A percentile compares a stretch with the other conserved stretches of the same genome.
Evolutionary conservation across 768 basidiomycete species (phyloP).

Genomic region (Serendipita indica): DNA sequence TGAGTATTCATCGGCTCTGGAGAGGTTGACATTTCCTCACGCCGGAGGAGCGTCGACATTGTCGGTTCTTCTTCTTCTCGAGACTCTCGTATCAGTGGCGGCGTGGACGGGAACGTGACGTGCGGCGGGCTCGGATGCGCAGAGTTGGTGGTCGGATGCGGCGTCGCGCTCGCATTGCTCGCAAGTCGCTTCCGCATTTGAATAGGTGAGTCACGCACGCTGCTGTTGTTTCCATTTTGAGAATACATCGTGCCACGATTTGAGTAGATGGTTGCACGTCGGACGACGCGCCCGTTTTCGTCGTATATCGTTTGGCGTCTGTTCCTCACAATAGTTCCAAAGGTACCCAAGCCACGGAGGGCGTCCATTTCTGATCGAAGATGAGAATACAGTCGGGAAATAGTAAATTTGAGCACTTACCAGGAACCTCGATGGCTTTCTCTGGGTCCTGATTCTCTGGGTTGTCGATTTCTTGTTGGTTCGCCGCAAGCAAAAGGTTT

Average conservation of each 20-base stretch:
- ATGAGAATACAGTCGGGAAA: not conserved
- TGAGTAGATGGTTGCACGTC: slow-evolving; percentile 1
- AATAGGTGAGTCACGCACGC: not conserved
- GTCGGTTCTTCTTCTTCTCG: not conserved
- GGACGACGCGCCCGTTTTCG: slow-evolving; percentile 1
- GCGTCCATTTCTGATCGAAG: slow-evolving; percentile 43
- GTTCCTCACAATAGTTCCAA: slow-evolving; percentile 68
- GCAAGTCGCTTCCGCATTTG: slow-evolving; percentile 2
- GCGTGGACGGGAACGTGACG: not conserved
- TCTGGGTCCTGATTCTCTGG: slow-evolving; percentile 43
- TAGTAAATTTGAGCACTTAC: slow-evolving; percentile 20
- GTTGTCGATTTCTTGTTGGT: slow-evolving; percentile 45
- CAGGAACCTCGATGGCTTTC: slow-evolving; percentile 70
- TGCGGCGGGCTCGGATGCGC: not conserved
- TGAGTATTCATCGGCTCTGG: not conserved
- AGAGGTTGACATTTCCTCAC: not conserved
- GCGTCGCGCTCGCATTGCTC: not conserved
- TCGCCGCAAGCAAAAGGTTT: slow-evolving; percentile 72
- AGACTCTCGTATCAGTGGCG: not conserved
- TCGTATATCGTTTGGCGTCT: slow-evolving; percentile 1
- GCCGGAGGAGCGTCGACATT: not conserved
- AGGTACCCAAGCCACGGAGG: slow-evolving; percentile 81
- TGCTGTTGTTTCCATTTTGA: not conserved
- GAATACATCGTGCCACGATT: not conserved
- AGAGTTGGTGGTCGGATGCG: not conserved